phyloP scores from a whole-genome alignment of 805 yeast genomes.

The Hanseniaspora lachancei region DNA sequence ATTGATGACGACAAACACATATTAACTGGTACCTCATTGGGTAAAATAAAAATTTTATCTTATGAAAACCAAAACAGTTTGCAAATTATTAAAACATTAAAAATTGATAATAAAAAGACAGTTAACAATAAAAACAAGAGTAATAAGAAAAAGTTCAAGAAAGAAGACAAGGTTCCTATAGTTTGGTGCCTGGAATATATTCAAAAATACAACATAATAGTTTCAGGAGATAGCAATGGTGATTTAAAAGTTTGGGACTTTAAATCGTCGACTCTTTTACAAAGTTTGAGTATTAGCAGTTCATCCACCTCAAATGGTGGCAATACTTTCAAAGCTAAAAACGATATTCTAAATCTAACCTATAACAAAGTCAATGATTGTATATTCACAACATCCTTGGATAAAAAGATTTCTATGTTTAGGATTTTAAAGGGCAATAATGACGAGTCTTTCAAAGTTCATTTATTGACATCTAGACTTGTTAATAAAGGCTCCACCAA shows the following conservation, averaged over 20 bases:
- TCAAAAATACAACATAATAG: slow-evolving; percentile 55
- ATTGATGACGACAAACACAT: slow-evolving; percentile 41
- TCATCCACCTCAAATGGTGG: not conserved
- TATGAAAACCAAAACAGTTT: slow-evolving; percentile 34
- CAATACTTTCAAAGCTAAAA: slow-evolving; percentile 23
- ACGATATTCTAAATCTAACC: slow-evolving; percentile 70
- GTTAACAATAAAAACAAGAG: not conserved
- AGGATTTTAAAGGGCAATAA: slow-evolving; percentile 18
- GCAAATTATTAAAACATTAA: slow-evolving; percentile 68
- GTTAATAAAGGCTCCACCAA: slow-evolving; percentile 7
- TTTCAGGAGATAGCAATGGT: slow-evolving; percentile 96
- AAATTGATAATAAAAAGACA: slow-evolving; percentile 45
- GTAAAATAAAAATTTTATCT: slow-evolving; percentile 75
- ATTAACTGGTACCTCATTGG: slow-evolving; percentile 94
- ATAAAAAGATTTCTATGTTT: slow-evolving; percentile 74
- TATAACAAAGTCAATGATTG: slow-evolving; percentile 46
- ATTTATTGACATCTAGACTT: not conserved
- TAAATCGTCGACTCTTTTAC: slow-evolving; percentile 58
- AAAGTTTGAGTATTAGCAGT: slow-evolving; percentile 71
- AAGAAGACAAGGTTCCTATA: slow-evolving; percentile 71
- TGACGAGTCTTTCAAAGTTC: not conserved
- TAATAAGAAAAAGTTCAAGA: slow-evolving; percentile 30
- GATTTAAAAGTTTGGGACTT: slow-evolving; percentile 86
- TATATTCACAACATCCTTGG: slow-evolving; percentile 84
- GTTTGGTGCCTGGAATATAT: slow-evolving; percentile 76